Evolutionary conservation across 495 filamentous ascomycete genomes (phyloP), one percentile per base, ranked within the genome.

Genomic region (Staphylotrichum longicolle): DNA sequence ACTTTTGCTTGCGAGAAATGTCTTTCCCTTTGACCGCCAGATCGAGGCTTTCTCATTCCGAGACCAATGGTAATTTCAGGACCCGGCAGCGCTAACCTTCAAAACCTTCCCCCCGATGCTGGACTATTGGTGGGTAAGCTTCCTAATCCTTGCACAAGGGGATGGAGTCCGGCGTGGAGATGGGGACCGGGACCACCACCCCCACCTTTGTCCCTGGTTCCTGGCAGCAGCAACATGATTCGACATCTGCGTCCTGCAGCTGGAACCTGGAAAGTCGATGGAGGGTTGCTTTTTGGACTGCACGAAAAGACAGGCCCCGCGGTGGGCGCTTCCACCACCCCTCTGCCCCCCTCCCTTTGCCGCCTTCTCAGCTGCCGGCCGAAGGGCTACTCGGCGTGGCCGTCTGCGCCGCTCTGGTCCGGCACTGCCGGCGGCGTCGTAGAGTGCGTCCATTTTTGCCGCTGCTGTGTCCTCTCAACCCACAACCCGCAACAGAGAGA

Each of bases 211-310:
- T 20, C 34, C 50, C 50, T 53, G 50, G 50, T 53, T 20, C 50
- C 50, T 30, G 35, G 50, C 50, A 53, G 50, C 50, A 27, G 34
- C 34, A 14, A 12, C 11, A 39, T 51, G 48, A 51, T 51, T 51
- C 48, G 48, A 51, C 32, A 35, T 35, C 32, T 20, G 48, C 27
- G 33, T 51, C n/a, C 33, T 33, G 32, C 14, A 33, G 32, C 48
- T 35, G 32, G 44, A 51, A 51, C 32, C 48, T n/a, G 32, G 46
- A 8, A 32, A 49, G 7, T 8, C n/a, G 48, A 11, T n/a, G 32
- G 48, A 51, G 48, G 48, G 48, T 39, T 39, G 37, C 37, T 39
- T 39, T 39, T 39, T 39, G 20, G 20, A 27, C 20, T 27, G 20
- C 20, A 27, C 20, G 20, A 27, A 27, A 27, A 27, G 20, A 27